Conservation (phyloP, 2,329 filamentous ascomycete species). For the Fusarium metavorans region DNA sequence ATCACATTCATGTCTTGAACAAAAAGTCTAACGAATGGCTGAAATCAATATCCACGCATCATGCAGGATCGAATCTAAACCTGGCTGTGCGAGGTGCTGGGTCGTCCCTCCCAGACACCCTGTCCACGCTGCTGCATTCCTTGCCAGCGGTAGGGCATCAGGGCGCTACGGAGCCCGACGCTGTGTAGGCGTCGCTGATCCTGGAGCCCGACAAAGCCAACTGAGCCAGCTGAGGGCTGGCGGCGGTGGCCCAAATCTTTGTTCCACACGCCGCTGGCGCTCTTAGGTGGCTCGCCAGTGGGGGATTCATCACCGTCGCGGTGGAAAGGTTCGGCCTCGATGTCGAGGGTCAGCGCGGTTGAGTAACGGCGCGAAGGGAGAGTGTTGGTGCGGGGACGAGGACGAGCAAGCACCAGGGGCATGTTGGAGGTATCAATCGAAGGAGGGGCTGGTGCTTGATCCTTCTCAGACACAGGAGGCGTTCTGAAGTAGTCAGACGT, state of each 20-base stretch:
- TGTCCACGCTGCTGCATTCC: conserved; percentile 36
- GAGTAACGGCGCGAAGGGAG: conserved; percentile 43
- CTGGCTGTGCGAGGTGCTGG: conserved; percentile 43
- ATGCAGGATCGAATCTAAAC: conserved; percentile 15
- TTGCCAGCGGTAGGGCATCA: conserved; percentile 45
- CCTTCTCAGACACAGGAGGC: conserved; percentile 20
- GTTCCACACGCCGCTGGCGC: conserved; percentile 27
- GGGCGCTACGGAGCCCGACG: conserved; percentile 43
- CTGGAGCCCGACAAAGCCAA: conserved; percentile 42
- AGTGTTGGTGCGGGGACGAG: conserved; percentile 34
- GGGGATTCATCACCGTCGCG: conserved; percentile 37
- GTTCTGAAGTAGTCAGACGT: conserved; percentile 25
- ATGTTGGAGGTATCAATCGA: conserved; percentile 30
- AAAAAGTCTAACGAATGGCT: conserved; percentile 1
- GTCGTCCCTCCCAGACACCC: conserved; percentile 39
- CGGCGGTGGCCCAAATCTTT: conserved; percentile 34
- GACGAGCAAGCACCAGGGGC: conserved; percentile 20
- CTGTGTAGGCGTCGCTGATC: conserved; percentile 42
- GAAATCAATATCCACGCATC: not conserved
- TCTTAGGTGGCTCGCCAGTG: conserved; percentile 36
- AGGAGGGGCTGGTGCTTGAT: conserved; percentile 21
- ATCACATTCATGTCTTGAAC: conserved; percentile 2
- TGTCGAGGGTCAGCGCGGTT: conserved; percentile 43
- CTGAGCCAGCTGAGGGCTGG: conserved; percentile 42
- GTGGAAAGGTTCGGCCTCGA: conserved; percentile 26